Evolutionary conservation across 768 basidiomycete genomes (phyloP).

Genomic region (Melanogaster broomeanus): DNA sequence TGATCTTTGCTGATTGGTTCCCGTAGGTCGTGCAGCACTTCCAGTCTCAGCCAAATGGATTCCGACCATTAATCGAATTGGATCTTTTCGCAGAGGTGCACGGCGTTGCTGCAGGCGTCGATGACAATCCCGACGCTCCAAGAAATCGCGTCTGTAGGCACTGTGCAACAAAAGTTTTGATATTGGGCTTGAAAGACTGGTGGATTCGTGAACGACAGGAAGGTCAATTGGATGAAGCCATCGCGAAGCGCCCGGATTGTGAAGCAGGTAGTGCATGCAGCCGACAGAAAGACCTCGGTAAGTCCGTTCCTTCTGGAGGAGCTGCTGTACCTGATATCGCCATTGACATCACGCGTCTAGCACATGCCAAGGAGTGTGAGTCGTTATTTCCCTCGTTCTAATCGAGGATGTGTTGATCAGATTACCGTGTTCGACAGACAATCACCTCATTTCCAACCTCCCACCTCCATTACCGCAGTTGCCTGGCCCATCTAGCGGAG

Average conservation of each 20-base stretch:
- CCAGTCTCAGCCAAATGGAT: slow-evolving; percentile 60
- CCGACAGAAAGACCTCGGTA: slow-evolving; percentile 68
- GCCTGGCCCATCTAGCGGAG: not conserved
- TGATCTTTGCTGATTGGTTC: slow-evolving; percentile 3
- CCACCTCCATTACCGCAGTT: not conserved
- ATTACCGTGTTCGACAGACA: slow-evolving; percentile 32
- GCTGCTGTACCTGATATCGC: slow-evolving; percentile 1
- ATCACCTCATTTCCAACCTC: slow-evolving; percentile 35
- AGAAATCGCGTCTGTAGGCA: slow-evolving; percentile 64
- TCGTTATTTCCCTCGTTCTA: slow-evolving; percentile 7
- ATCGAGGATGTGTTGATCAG: slow-evolving; percentile 2
- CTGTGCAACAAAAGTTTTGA: slow-evolving; percentile 73
- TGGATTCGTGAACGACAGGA: slow-evolving; percentile 79
- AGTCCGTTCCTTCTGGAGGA: slow-evolving; percentile 22
- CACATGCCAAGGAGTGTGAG: slow-evolving; percentile 78
- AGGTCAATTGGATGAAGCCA: slow-evolving; percentile 56
- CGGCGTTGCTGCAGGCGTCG: slow-evolving; percentile 52
- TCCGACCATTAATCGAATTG: slow-evolving; percentile 64
- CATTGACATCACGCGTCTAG: slow-evolving; percentile 35
- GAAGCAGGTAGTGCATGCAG: slow-evolving; percentile 58
- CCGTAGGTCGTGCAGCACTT: slow-evolving; percentile 63
- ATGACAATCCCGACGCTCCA: slow-evolving; percentile 59
- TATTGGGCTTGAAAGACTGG: slow-evolving; percentile 80
- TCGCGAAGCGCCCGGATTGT: slow-evolving; percentile 70
- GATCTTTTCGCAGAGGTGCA: slow-evolving; percentile 75